Evolutionary conservation across 768 basidiomycete genomes (phyloP).

Genomic region (Russula emetica): DNA sequence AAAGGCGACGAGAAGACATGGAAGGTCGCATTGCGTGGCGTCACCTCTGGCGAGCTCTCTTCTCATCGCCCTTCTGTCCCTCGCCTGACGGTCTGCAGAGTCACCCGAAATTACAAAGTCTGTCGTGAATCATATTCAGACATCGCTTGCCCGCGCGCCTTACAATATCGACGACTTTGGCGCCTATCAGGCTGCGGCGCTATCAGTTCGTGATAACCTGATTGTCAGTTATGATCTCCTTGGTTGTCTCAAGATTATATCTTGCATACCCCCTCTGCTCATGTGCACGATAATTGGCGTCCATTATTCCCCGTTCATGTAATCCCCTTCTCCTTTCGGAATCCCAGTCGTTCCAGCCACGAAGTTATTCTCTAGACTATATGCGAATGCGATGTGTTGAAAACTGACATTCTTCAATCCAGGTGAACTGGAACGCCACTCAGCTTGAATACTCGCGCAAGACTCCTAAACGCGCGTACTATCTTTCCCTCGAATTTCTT

Average conservation of each 20-base stretch:
- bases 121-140: conserved; percentile 79
- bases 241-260: conserved; percentile 6
- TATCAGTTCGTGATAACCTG: conserved; percentile 84
- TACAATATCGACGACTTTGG: conserved; percentile 85
- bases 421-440: conserved; percentile 86
- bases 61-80: conserved; percentile 6
- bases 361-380: background rate
- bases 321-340: background rate
- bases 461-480: conserved; percentile 87
- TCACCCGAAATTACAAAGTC: conserved; percentile 62
- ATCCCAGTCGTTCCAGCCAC: background rate
- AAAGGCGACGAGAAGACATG: conserved; percentile 71
- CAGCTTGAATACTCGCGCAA: conserved; percentile 75
- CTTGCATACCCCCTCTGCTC: conserved; percentile 1
- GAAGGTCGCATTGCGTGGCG: conserved; percentile 56
- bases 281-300: background rate
- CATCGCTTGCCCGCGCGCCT: conserved; percentile 84
- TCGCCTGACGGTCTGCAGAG: conserved; percentile 39
- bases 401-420: conserved; percentile 8
- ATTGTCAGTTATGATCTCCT: conserved; percentile 45
- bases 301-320: no score
- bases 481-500: conserved; percentile 91
- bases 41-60: conserved; percentile 49
- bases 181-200: conserved; percentile 87
- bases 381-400: background rate